Evolutionary conservation across 2,329 filamentous ascomycete genomes (phyloP), one percentile per base, ranked within the genome.

Genomic region (Beauveria sp.): DNA sequence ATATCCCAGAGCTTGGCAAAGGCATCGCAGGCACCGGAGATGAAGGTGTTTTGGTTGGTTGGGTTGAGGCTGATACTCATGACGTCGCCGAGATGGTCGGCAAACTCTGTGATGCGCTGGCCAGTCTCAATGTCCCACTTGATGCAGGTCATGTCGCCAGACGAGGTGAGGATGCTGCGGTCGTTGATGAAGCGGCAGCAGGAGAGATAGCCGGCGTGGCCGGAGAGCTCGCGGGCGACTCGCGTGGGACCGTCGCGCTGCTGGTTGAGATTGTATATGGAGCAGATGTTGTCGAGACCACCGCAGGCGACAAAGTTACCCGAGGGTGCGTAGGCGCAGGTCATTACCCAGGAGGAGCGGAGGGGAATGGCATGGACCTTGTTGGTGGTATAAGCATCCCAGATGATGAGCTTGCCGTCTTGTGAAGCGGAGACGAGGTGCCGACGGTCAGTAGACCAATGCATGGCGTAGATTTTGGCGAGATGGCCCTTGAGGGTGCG

Each of bases 51-150:
- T 77, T 96, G 92, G 80, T 97, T 97, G 64, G 96, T 96, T 1
- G 94, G 94, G 79, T 99, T 97, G 76, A 99, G 90, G 83, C 93
- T 97, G 79, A 97, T 92, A 81, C 93, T 97, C 94, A 99, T 99
- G 68, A 99, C 94, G 72, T 99, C 94, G 73, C 94, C 94, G 12
- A 99, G 83, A 74, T 99, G 94, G 77, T 99, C 94, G 71, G 94
- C 94, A 68, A 97, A 99, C 75, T 99, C 94, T 71, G 92, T 96
- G 47, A 96, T 90, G 80, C 97, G 97, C 66, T 92, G 91, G 61
- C 94, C 94, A 0, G 93, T 96, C 78, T 99, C 94, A 66, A 99
- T 93, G 79, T 99, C 94, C 94, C 94, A 99, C 72, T 97, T 90
- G 88, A 97, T 97, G 76, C 94, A 99, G 57, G 94, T 99, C 94